Conservation (phyloP, 805 yeast species). For the Lipomyces starkeyi region DNA sequence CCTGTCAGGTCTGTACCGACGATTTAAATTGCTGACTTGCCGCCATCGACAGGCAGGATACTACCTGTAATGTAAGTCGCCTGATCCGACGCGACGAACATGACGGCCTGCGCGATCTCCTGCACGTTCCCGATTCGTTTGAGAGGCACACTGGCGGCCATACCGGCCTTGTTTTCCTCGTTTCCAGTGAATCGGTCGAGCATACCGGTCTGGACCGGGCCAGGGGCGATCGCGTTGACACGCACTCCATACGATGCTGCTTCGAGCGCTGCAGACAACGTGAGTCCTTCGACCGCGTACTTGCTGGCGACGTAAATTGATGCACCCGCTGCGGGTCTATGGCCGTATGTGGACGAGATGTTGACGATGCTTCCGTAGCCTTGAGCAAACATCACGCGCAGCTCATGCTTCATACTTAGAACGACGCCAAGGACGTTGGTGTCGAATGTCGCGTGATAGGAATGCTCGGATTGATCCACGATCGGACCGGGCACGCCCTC, state of each 20-base stretch:
- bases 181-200: slow-evolving; percentile 5
- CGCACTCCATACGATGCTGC: slow-evolving; percentile 18
- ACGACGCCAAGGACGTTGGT: slow-evolving; percentile 4
- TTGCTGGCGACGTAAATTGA: slow-evolving; percentile 23
- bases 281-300: slow-evolving; percentile 21
- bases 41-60: slow-evolving; percentile 9
- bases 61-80: not conserved
- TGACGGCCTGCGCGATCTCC: not conserved
- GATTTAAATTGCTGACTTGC: not conserved
- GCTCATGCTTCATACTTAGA: not conserved
- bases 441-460: not conserved
- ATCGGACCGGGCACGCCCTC: slow-evolving; percentile 3
- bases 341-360: slow-evolving; percentile 13
- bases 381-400: slow-evolving; percentile 1
- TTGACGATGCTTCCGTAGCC: slow-evolving; percentile 16
- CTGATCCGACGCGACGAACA: slow-evolving; percentile 6
- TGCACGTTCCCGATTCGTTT: slow-evolving; percentile 1
- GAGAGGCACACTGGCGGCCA: slow-evolving; percentile 5
- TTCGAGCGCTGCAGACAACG: slow-evolving; percentile 25
- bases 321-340: slow-evolving; percentile 15
- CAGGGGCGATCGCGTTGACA: slow-evolving; percentile 28
- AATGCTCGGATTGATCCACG: slow-evolving; percentile 1
- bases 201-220: slow-evolving; percentile 24
- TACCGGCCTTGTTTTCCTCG: slow-evolving; percentile 3
- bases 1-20: no score